A percentile compares a stretch with the other conserved stretches of the same genome.
Evolutionary conservation across 176 grass and related monocot genomes (phyloP).

Genomic region (Aechmea fasciata): DNA sequence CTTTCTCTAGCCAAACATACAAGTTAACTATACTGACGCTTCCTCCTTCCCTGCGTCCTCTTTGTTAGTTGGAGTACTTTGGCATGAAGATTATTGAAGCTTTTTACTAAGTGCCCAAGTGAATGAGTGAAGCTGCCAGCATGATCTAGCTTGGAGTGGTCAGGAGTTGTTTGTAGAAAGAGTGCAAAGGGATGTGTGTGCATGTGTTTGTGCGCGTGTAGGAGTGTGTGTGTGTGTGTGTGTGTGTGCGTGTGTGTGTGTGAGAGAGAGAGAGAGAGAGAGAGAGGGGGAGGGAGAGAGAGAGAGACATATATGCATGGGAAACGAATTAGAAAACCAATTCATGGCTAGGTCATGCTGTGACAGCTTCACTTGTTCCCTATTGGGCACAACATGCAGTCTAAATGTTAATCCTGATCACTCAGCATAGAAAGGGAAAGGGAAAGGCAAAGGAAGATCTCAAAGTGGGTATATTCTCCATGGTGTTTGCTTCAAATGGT

Average conservation of each 20-base stretch:
- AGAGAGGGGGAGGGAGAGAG: too few species aligned
- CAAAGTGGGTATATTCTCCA: too few species aligned
- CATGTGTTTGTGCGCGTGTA: too few species aligned
- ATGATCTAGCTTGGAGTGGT: slow-evolving; percentile 53
- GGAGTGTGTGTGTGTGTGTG: too few species aligned
- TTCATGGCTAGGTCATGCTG: slow-evolving; percentile 65
- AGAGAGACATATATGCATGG: not conserved
- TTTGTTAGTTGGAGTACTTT: too few species aligned
- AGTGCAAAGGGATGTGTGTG: too few species aligned
- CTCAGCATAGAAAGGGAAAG: not conserved
- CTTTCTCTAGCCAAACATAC: not conserved
- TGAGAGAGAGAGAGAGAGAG: not conserved
- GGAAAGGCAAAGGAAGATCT: not conserved
- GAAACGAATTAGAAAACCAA: not conserved
- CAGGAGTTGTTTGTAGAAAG: not conserved
- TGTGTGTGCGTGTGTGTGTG: too few species aligned
- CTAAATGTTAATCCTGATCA: not conserved
- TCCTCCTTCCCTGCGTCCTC: not conserved
- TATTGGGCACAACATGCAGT: slow-evolving; percentile 29
- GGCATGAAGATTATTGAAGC: too few species aligned
- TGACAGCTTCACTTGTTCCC: slow-evolving; percentile 90
- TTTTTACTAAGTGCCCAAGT: slow-evolving; percentile 19
- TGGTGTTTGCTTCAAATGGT: too few species aligned
- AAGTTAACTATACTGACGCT: too few species aligned
- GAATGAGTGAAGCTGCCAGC: slow-evolving; percentile 96